Evolutionary conservation across 2,329 filamentous ascomycete species (phyloP), one percentile per base, ranked within the genome.

Genomic region (Cercospora canescens): DNA sequence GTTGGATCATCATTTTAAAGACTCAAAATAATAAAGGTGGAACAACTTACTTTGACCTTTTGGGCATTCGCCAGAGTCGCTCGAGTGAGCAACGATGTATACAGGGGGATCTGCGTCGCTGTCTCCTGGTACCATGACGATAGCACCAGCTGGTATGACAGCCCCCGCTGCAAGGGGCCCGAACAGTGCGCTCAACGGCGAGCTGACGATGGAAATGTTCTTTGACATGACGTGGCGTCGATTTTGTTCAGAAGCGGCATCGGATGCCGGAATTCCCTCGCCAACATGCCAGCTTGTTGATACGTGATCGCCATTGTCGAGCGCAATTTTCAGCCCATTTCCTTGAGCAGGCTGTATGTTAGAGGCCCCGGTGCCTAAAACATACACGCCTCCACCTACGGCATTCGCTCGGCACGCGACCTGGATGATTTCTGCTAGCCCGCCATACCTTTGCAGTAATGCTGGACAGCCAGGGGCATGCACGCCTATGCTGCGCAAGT

Each of bases 61-160:
- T 28, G 94, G 94, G 78, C 95, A 98, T 83, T 98, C 94, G 68
- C 94, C 94, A 48, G 94, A 94, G 65, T 97, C 94, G 76, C 90
- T 93, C 3, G 93, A 95, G 78, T 98, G 94, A 39, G 90, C 85
- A 72, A 92, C 78, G 18, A 90, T 78, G 69, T 89, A 85, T 6
- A 89, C 83, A 14, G 87, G 86, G 54, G 84, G n/a, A 86, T 78
- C 26, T 9, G 50, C 24, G 2, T 66, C n/a, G 39, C 66, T 63
- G 5, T 56, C n/a, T 18, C 68, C 52, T 11, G 91, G 88, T 62
- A 93, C 87, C 2, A 88, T 86, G 21, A 93, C 83, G 1, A 93
- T 85, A 1, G 89, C 89, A 48, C 91, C 91, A 18, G 91, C 92
- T 24, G 94, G 91, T 0, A 84, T 82, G 0, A 92, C 91, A 2